Evolutionary conservation across 441 rosid species (phyloP).

Genomic region (Macaranga tanarius): DNA sequence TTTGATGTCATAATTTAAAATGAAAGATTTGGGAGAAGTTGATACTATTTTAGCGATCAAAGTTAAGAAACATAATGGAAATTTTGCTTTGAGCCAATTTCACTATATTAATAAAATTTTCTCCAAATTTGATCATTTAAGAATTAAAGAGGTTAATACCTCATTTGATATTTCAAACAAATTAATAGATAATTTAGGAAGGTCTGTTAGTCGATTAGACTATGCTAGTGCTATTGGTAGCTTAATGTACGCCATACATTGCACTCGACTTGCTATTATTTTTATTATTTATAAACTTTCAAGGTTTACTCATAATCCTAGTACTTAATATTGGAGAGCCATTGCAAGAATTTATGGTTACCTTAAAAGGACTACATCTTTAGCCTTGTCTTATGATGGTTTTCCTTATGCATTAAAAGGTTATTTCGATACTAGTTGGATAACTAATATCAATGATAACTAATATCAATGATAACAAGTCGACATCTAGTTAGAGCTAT

Average conservation of each 20-base stretch:
- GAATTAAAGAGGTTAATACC: neutral
- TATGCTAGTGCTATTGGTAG: too few species aligned
- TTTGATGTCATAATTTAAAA: neutral
- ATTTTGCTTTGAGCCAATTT: neutral
- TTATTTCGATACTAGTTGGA: neutral
- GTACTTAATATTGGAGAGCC: neutral
- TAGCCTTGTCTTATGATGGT: neutral
- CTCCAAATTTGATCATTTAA: neutral
- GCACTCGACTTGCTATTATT: neutral
- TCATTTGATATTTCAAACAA: neutral
- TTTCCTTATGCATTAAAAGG: neutral
- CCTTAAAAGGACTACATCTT: neutral
- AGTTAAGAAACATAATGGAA: neutral
- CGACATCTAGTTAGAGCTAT: too few species aligned
- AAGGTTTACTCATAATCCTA: neutral
- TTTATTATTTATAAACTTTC: neutral
- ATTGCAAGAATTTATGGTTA: neutral
- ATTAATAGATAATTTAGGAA: neutral
- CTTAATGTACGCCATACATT: neutral
- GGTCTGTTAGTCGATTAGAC: neutral
- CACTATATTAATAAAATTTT: neutral
- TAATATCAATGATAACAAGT: too few species aligned
- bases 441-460: neutral
- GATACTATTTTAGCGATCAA: neutral
- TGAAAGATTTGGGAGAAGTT: too few species aligned